Evolutionary conservation across 495 filamentous ascomycete species (phyloP).

Genomic region (Mycothermus thermophilus): DNA sequence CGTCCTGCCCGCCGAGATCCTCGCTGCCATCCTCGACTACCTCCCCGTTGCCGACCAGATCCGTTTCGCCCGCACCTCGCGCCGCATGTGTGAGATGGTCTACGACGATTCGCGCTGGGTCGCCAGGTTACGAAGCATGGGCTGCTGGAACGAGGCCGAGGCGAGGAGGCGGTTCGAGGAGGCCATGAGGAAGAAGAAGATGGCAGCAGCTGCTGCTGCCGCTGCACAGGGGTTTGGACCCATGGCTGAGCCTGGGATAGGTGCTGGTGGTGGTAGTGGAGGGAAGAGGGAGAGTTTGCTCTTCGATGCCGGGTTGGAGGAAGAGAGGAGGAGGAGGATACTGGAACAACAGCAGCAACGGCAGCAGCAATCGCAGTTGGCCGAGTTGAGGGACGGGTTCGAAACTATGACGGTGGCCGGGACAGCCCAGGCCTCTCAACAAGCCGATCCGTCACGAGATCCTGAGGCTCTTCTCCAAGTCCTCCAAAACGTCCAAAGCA

Average conservation of each 20-base stretch:
- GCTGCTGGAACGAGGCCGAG: slow-evolving; percentile 83
- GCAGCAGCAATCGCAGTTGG: slow-evolving; percentile 5
- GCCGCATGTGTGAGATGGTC: slow-evolving; percentile 91
- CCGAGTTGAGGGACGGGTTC: slow-evolving; percentile 46
- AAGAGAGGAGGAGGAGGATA: slow-evolving; percentile 30
- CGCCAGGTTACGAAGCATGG: slow-evolving; percentile 66
- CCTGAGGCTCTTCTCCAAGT: slow-evolving; percentile 48
- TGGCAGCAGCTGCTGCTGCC: slow-evolving; percentile 12
- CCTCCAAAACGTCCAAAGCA: slow-evolving; percentile 55
- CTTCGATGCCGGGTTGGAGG: slow-evolving; percentile 53
- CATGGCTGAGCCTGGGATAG: no score
- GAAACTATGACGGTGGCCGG: slow-evolving; percentile 42
- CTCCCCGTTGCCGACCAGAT: slow-evolving; percentile 72
- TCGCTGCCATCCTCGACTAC: slow-evolving; percentile 78
- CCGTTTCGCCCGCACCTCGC: slow-evolving; percentile 74
- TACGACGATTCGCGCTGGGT: slow-evolving; percentile 98
- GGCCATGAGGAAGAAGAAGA: slow-evolving; percentile 44
- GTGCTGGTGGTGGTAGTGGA: slow-evolving; percentile 10
- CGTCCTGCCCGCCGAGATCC: slow-evolving; percentile 75
- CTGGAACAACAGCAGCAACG: slow-evolving; percentile 7
- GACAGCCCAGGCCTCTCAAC: no score
- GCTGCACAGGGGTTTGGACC: slow-evolving; percentile 4
- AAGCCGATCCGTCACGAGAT: slow-evolving; percentile 30
- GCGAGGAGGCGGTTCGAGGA: slow-evolving; percentile 69
- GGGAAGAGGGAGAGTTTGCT: slow-evolving; percentile 34